phyloP scores from a whole-genome alignment of 345 rosid genomes.

The Citrus glauca region DNA sequence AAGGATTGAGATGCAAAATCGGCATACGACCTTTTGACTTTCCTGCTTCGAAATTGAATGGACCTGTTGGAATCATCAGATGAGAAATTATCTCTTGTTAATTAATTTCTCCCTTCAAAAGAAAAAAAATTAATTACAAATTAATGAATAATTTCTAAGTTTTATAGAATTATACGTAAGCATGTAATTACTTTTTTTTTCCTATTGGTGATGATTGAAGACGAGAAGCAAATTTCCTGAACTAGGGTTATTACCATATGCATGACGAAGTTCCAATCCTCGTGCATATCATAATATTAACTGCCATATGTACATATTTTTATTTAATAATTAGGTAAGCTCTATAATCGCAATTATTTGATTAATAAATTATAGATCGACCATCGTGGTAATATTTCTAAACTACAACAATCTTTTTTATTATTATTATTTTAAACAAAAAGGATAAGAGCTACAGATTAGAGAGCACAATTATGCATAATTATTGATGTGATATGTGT shows the following conservation, averaged over 20 bases:
- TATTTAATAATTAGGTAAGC: no score
- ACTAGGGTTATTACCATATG: not conserved
- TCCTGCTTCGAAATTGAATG: conserved; percentile 43
- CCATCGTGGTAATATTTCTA: no score
- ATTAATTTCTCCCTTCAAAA: not conserved
- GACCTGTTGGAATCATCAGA: conserved; percentile 25
- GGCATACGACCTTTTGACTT: conserved; percentile 25
- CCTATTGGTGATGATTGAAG: not conserved
- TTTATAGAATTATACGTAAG: no score
- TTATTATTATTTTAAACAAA: no score
- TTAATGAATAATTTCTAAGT: not conserved
- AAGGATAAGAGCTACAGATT: no score
- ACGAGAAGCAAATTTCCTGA: not conserved
- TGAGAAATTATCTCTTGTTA: not conserved
- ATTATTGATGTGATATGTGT: not conserved
- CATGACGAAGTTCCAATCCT: not conserved
- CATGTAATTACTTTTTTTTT: no score
- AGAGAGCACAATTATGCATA: no score
- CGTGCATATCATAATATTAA: not conserved
- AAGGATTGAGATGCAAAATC: conserved; percentile 41
- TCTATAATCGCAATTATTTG: no score
- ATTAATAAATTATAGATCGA: no score
- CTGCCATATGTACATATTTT: no score
- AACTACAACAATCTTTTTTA: no score
- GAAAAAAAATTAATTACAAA: no score